phyloP scores from a whole-genome alignment of 2,329 filamentous ascomycete species.

The Fusarium sp. region DNA sequence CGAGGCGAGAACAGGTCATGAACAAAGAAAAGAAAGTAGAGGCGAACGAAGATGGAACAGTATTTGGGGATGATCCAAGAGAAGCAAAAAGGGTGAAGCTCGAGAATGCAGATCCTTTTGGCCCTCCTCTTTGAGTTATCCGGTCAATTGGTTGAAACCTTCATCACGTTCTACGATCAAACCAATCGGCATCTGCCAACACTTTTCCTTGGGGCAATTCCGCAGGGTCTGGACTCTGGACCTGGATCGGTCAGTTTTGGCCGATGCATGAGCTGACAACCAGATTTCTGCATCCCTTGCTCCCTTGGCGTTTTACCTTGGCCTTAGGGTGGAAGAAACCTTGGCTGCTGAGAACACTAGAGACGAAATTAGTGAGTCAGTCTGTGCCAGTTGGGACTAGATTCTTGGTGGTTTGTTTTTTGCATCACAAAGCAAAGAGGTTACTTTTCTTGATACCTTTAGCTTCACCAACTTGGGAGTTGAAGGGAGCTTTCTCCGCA shows the following conservation, averaged over 20 bases:
- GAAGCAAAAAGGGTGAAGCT: constrained; percentile 63
- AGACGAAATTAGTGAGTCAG: too few species aligned
- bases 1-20: constrained; percentile 67
- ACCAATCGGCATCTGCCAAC: constrained; percentile 31
- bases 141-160: constrained; percentile 12
- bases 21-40: constrained; percentile 60
- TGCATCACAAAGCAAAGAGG: too few species aligned
- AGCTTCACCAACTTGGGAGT: constrained; percentile 13
- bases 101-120: constrained; percentile 62
- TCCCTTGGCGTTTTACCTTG: constrained; percentile 6
- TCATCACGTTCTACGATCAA: not conserved
- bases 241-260: constrained; percentile 21
- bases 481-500: constrained; percentile 17
- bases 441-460: not conserved
- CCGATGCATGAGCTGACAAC: constrained; percentile 31
- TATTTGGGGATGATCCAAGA: constrained; percentile 60
- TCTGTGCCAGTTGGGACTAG: too few species aligned
- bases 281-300: constrained; percentile 24
- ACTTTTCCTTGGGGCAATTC: constrained; percentile 9
- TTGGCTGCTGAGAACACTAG: too few species aligned
- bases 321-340: not conserved
- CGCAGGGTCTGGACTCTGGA: constrained; percentile 16
- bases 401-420: too few species aligned
- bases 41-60: constrained; percentile 56
- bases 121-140: constrained; percentile 55